phyloP scores from a whole-genome alignment of 148 eudicot genomes.

The Rhododendron henanense region DNA sequence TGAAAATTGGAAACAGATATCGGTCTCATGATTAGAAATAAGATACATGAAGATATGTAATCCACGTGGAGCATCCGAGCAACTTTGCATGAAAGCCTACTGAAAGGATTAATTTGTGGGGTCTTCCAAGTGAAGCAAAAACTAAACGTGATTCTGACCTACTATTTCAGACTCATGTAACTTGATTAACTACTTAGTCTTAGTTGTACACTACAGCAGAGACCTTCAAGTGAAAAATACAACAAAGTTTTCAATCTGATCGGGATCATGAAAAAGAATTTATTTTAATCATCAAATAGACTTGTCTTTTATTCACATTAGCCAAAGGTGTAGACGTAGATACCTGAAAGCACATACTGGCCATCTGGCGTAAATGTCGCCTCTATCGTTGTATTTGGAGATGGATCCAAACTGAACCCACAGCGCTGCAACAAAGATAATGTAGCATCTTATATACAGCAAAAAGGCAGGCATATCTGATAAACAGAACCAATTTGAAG shows the following conservation, averaged over 20 bases:
- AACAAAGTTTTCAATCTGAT: background rate
- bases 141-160: background rate
- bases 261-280: background rate
- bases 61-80: background rate
- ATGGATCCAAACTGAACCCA: constrained; percentile 79
- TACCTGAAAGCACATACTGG: constrained; percentile 88
- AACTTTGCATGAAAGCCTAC: background rate
- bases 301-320: background rate
- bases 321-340: background rate
- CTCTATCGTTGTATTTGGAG: constrained; percentile 65
- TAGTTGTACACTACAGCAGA: background rate
- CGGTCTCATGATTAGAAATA: background rate
- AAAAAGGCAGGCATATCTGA: background rate
- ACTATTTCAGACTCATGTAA: background rate
- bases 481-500: background rate
- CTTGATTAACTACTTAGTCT: background rate
- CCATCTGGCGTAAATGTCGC: constrained; percentile 96
- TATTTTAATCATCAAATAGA: background rate
- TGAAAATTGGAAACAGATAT: background rate
- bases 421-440: constrained; percentile 59
- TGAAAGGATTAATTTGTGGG: background rate
- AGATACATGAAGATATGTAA: background rate
- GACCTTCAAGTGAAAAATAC: background rate
- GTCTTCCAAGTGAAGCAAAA: background rate
- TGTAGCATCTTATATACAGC: background rate